Conservation (phyloP, 352 stramenopile species). For the Phytophthora sp. region DNA sequence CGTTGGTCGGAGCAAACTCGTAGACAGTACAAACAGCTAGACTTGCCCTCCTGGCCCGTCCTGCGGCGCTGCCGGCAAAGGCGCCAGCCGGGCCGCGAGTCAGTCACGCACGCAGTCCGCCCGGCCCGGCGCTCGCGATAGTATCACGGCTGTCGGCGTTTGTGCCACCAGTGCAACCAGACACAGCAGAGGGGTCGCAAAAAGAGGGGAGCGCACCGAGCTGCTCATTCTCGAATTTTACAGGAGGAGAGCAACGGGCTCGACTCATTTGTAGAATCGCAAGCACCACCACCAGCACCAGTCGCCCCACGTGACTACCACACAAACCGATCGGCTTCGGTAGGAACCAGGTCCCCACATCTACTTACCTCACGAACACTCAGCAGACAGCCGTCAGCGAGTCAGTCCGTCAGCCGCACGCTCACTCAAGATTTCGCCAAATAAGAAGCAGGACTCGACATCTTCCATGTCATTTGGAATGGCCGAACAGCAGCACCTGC, state of each 20-base stretch:
- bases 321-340: slow-evolving; percentile 7
- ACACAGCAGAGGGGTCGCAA: slow-evolving; percentile 26
- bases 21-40: slow-evolving; percentile 36
- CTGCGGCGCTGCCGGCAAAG: slow-evolving; percentile 16
- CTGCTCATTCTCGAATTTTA: slow-evolving; percentile 42
- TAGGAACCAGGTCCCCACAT: slow-evolving; percentile 2
- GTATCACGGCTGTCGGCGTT: slow-evolving; percentile 39
- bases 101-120: slow-evolving; percentile 28
- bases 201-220: slow-evolving; percentile 11
- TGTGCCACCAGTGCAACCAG: slow-evolving; percentile 38
- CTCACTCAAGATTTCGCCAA: slow-evolving; percentile 17
- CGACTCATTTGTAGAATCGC: slow-evolving; percentile 24
- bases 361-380: no score
- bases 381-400: slow-evolving; percentile 21
- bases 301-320: slow-evolving; percentile 15
- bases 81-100: slow-evolving; percentile 13
- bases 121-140: slow-evolving; percentile 31
- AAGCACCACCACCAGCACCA: slow-evolving; percentile 14
- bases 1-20: slow-evolving; percentile 35
- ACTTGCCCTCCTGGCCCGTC: slow-evolving; percentile 8
- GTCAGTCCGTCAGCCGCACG: slow-evolving; percentile 11
- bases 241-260: slow-evolving; percentile 10
- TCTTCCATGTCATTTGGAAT: slow-evolving; percentile 36
- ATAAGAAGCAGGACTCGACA: slow-evolving; percentile 9
- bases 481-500: slow-evolving; percentile 28